Conservation (phyloP, 2,329 filamentous ascomycete species). For the Coleophoma eucalyptorum region DNA sequence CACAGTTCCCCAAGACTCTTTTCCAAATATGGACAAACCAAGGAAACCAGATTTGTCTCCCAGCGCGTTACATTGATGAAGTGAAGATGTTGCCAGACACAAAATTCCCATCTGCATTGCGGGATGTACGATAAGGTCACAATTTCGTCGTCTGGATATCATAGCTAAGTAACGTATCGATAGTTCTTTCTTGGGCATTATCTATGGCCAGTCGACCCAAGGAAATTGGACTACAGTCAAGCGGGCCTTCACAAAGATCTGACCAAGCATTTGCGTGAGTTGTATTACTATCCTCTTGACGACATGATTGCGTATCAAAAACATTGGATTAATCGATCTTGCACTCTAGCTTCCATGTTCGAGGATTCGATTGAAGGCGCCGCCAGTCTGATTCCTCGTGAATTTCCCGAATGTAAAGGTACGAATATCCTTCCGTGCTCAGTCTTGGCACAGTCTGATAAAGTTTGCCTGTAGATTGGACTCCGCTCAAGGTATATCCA, state of each 20-base stretch:
- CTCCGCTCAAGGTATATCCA: conserved; percentile 1
- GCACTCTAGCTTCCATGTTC: neutral
- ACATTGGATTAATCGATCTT: neutral
- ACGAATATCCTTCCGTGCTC: neutral
- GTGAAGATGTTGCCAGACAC: conserved; percentile 11
- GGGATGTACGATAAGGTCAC: conserved; percentile 1
- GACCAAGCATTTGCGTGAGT: conserved; percentile 4
- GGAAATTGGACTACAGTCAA: conserved; percentile 4
- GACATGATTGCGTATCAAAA: neutral
- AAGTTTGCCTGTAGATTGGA: conserved; percentile 3
- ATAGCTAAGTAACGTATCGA: neutral
- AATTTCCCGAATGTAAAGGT: conserved; percentile 2
- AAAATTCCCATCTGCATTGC: conserved; percentile 2
- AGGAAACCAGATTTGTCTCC: conserved; percentile 8
- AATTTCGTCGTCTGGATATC: neutral
- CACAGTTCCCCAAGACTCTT: conserved; percentile 1
- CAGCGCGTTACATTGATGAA: conserved; percentile 10
- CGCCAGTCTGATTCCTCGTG: neutral
- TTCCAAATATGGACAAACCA: conserved; percentile 12
- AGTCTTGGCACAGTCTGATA: neutral
- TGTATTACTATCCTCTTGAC: too few species aligned
- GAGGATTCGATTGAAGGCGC: neutral
- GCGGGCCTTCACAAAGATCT: conserved; percentile 2
- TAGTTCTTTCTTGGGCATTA: conserved; percentile 3
- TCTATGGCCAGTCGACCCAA: conserved; percentile 1